Evolutionary conservation across 805 yeast species (phyloP).

Genomic region (Lachancea sp.): DNA sequence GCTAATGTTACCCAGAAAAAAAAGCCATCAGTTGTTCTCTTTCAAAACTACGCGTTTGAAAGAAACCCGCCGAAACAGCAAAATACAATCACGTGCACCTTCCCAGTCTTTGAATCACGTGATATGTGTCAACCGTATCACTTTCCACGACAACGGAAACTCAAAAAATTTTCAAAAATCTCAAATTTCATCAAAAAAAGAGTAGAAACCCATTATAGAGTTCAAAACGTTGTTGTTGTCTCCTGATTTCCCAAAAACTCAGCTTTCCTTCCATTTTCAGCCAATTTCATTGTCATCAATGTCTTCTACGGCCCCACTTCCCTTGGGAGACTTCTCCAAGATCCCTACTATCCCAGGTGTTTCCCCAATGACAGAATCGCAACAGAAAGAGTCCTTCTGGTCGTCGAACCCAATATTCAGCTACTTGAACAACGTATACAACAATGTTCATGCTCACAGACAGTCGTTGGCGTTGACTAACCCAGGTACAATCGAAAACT

Average conservation of each 20-base stretch:
- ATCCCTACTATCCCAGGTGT: conserved; percentile 56
- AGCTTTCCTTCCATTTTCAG: neutral
- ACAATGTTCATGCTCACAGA: conserved; percentile 69
- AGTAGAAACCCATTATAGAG: too few relatives aligned
- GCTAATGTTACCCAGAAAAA: too few relatives aligned
- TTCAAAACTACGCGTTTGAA: too few relatives aligned
- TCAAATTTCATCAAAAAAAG: neutral
- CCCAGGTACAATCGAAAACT: conserved; percentile 93
- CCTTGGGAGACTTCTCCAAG: conserved; percentile 56
- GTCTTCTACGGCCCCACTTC: conserved; percentile 34
- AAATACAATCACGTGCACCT: too few relatives aligned
- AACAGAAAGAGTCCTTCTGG: conserved; percentile 52
- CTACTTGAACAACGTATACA: conserved; percentile 70
- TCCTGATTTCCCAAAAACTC: neutral
- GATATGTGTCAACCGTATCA: too few relatives aligned
- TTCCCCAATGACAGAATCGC: conserved; percentile 46
- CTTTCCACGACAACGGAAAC: neutral
- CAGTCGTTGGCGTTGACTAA: conserved; percentile 72
- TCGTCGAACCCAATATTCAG: conserved; percentile 77
- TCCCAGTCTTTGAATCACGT: too few relatives aligned
- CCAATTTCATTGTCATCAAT: neutral
- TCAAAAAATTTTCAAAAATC: neutral
- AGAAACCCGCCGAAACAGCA: too few relatives aligned
- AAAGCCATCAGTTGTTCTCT: too few relatives aligned
- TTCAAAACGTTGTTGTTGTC: too few relatives aligned